phyloP scores from a whole-genome alignment of 768 basidiomycete genomes.

The Lentinula sp. region DNA sequence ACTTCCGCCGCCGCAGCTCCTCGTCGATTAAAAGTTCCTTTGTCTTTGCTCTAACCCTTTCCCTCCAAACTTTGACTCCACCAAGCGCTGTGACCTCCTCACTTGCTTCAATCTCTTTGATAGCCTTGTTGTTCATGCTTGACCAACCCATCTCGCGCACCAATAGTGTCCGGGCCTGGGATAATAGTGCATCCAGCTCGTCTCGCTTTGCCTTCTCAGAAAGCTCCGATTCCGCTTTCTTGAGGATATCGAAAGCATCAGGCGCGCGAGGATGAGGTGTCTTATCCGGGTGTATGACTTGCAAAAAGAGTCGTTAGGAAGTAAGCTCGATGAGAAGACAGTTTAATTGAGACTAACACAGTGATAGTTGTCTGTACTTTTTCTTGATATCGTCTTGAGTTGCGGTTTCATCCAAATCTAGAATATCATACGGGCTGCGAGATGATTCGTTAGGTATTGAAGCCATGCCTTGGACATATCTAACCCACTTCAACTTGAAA shows the following conservation, averaged over 20 bases:
- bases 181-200: conserved; percentile 75
- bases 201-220: conserved; percentile 74
- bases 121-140: conserved; percentile 20
- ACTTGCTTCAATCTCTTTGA: not conserved
- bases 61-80: not conserved
- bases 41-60: conserved; percentile 55
- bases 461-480: not conserved
- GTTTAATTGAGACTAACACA: conserved; percentile 46
- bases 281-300: conserved; percentile 99
- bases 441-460: not conserved
- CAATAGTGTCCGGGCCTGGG: conserved; percentile 63
- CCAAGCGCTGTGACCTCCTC: not conserved
- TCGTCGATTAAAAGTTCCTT: conserved; percentile 90
- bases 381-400: conserved; percentile 85
- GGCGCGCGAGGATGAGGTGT: conserved; percentile 81
- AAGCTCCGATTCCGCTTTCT: conserved; percentile 89
- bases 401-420: conserved; percentile 69
- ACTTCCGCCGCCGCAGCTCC: conserved; percentile 82
- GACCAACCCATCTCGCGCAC: conserved; percentile 63
- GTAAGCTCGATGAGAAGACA: not conserved
- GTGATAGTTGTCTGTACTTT: conserved; percentile 78
- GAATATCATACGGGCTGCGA: conserved; percentile 85
- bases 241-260: conserved; percentile 90
- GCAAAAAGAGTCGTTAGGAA: not conserved
- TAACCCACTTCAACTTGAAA: conserved; percentile 89